Conservation (phyloP, 805 yeast species). For the Huiozyma sinensis region DNA sequence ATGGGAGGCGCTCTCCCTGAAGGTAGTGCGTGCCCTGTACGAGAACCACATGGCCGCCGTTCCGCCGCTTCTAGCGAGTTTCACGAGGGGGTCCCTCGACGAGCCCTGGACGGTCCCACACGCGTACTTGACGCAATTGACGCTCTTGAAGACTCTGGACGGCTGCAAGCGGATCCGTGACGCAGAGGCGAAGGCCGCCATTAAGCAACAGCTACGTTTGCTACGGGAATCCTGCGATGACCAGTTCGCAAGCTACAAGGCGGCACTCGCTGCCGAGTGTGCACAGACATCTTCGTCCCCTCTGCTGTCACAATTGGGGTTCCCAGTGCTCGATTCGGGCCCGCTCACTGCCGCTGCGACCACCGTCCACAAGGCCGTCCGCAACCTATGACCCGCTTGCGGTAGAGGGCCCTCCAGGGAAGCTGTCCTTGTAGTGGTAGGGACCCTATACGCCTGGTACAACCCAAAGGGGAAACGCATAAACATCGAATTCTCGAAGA, state of each 20-base stretch:
- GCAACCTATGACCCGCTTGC: constrained; percentile 1
- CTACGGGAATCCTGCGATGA: constrained; percentile 19
- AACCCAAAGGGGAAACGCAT: too few relatives aligned
- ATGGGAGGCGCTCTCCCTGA: too few relatives aligned
- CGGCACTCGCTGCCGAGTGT: neutral
- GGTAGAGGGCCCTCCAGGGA: too few relatives aligned
- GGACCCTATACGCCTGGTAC: too few relatives aligned
- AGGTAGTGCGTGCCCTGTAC: too few relatives aligned
- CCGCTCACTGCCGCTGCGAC: neutral
- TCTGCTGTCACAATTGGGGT: neutral
- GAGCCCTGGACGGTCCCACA: constrained; percentile 18
- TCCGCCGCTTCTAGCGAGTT: too few relatives aligned
- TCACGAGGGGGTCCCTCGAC: too few relatives aligned
- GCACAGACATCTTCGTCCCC: neutral
- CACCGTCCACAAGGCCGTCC: constrained; percentile 1
- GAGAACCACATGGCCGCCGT: too few relatives aligned
- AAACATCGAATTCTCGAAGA: too few relatives aligned
- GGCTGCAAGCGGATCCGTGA: constrained; percentile 19
- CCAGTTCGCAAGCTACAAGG: constrained; percentile 7
- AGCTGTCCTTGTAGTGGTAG: too few relatives aligned
- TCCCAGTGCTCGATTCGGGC: neutral
- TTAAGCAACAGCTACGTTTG: constrained; percentile 10
- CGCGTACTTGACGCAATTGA: constrained; percentile 12
- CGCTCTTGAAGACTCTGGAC: constrained; percentile 23
- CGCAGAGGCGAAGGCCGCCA: constrained; percentile 7